phyloP scores from a whole-genome alignment of 208 protist species.

The Acanthamoeba healyi region DNA sequence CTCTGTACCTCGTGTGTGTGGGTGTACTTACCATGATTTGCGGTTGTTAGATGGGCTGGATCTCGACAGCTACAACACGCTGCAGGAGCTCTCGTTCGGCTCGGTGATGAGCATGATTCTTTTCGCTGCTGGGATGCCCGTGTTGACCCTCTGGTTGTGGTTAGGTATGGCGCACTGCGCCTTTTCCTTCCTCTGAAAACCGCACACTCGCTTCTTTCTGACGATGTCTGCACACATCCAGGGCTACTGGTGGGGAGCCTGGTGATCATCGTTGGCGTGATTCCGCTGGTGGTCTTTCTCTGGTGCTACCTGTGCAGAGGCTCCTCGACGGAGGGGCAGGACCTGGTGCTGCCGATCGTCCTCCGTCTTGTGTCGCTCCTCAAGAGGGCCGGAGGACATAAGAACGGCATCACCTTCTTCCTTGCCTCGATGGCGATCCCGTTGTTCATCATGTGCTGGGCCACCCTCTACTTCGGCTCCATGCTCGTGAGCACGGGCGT shows the following conservation, averaged over 20 bases:
- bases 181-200: not conserved
- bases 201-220: not conserved
- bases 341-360: not conserved
- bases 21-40: too few relatives aligned
- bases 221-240: too few relatives aligned
- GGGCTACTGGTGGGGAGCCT: slow-evolving; percentile 14
- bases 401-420: not conserved
- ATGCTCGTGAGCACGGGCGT: not conserved
- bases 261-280: not conserved
- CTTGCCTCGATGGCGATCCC: not conserved
- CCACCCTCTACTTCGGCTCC: slow-evolving; percentile 2
- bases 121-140: not conserved
- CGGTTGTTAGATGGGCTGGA: not conserved
- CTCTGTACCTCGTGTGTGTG: too few relatives aligned
- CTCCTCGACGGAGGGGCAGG: not conserved
- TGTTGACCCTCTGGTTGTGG: not conserved
- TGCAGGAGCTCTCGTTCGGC: not conserved
- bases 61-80: slow-evolving; percentile 21
- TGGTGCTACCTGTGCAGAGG: not conserved
- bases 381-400: slow-evolving; percentile 4
- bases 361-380: slow-evolving; percentile 28
- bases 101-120: slow-evolving; percentile 2
- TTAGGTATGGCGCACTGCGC: not conserved
- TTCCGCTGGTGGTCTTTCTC: not conserved
- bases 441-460: not conserved